Evolutionary conservation across 768 basidiomycete species (phyloP).

Genomic region (Amanita subjunquillea): DNA sequence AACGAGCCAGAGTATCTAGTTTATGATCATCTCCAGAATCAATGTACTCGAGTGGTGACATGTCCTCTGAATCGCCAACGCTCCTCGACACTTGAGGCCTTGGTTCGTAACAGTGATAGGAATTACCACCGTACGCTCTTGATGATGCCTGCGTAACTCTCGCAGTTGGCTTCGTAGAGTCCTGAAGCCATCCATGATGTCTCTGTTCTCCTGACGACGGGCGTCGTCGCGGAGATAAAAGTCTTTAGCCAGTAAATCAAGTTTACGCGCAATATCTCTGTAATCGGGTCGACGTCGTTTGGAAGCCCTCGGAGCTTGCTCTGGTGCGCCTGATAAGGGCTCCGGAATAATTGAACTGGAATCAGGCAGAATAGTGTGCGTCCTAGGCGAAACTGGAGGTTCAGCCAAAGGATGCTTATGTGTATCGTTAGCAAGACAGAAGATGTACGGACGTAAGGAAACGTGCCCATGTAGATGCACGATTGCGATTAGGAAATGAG

Average conservation of each 20-base stretch:
- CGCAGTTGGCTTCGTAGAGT: not conserved
- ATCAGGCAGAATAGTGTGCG: not conserved
- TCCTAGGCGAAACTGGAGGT: not conserved
- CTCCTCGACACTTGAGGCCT: not conserved
- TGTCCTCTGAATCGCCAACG: not conserved
- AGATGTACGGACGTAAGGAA: not conserved
- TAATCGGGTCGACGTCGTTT: not conserved
- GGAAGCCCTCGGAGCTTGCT: not conserved
- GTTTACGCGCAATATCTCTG: not conserved
- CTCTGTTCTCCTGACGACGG: not conserved
- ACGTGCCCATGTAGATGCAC: not conserved
- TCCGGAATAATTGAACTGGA: not conserved
- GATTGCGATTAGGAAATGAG: not conserved
- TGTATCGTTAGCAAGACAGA: not conserved
- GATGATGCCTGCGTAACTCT: not conserved
- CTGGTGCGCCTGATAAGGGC: not conserved
- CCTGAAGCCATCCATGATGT: not conserved
- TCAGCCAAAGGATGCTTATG: not conserved
- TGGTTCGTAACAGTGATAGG: not conserved
- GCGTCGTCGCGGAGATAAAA: not conserved
- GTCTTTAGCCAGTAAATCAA: not conserved
- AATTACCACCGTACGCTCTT: not conserved
- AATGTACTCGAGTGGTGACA: not conserved
- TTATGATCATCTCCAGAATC: not conserved
- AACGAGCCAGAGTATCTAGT: not conserved